Base-by-base conservation (phyloP, 495 filamentous ascomycete genomes). In the Physcia stellaris region DNA sequence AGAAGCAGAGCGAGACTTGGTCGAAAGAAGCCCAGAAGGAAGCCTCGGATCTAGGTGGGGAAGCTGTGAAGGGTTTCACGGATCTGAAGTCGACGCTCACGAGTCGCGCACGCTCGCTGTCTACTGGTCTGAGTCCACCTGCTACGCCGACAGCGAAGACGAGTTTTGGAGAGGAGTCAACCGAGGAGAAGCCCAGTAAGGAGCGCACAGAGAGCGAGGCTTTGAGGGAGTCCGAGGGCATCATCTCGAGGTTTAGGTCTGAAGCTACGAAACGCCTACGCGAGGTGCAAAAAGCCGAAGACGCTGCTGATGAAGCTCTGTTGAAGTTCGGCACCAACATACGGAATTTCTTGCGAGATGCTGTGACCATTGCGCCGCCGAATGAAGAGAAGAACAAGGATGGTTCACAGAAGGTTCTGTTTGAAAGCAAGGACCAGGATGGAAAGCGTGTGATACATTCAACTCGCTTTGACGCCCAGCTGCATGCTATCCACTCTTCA, bases 221-320 rank as follows among this genome's bases (percentile, higher is more conserved):
- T 23, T 51, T 70, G 32, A 64, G 71, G 36, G 77, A 81, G 43
- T 74, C 77, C 18, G 83, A 86, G 48, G 71, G 77, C 10, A 77
- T 93, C 42, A 75, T 96, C 34, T 75, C 84, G n/a, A 73, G 84
- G 26, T 75, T 98, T 55, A 77, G 78, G 35, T 63, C 68, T 20
- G 85, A 93, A 53, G 90, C 90, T 12, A 67, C 80, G 6, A 83
- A 85, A 52, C 75, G 83, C 35, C 66, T 98, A 28, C 87, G 83
- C 51, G 88, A 95, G 49, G 80, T 98, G 22, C 82, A 96, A 52
- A 79, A 79, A 47, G 90, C 88, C 28, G 90, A 98, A 57, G 87
- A 94, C 51, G 87, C 87, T n/a, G 90, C 90, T 15, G 90, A 98
- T 56, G 92, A 94, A 56, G 93, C 93, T 2, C 75, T 96, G 32